A percentile compares a stretch with the other conserved stretches of the same genome.
phyloP scores from a whole-genome alignment of 108 stramenopile genomes.

The Nitzschia sp. region DNA sequence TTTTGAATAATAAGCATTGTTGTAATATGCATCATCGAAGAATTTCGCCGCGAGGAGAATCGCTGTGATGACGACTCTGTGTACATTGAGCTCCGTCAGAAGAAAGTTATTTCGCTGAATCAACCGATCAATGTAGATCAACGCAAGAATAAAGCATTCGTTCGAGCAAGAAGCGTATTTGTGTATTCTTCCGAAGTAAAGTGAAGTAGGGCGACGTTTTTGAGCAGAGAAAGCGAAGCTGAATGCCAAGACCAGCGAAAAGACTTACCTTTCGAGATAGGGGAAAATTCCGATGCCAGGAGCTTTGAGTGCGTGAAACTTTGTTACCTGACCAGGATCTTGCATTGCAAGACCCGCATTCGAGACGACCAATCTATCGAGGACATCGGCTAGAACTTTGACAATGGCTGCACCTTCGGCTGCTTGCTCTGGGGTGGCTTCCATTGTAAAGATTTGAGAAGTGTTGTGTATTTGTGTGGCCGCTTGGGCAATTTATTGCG shows the following conservation, averaged over 20 bases:
- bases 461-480: slow-evolving; percentile 13
- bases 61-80: slow-evolving; percentile 95
- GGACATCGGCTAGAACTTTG: slow-evolving; percentile 77
- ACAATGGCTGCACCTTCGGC: slow-evolving; percentile 75
- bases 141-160: slow-evolving; percentile 95
- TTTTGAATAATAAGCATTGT: slow-evolving; percentile 98
- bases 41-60: slow-evolving; percentile 97
- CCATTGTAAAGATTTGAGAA: slow-evolving; percentile 47
- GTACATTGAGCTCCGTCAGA: slow-evolving; percentile 94
- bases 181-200: slow-evolving; percentile 66
- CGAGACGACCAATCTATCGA: slow-evolving; percentile 76
- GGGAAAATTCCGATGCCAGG: slow-evolving; percentile 89
- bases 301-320: slow-evolving; percentile 94
- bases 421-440: slow-evolving; percentile 64
- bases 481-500: slow-evolving; percentile 32
- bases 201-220: background rate
- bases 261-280: slow-evolving; percentile 90
- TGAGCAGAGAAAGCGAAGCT: background rate
- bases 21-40: slow-evolving; percentile 99
- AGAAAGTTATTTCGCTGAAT: slow-evolving; percentile 93
- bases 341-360: slow-evolving; percentile 56
- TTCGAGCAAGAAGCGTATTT: slow-evolving; percentile 96
- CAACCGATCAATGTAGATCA: slow-evolving; percentile 98
- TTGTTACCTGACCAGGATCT: slow-evolving; percentile 85
- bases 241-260: background rate